phyloP scores from a whole-genome alignment of 208 protist genomes.

The Trypanosoma congolense region DNA sequence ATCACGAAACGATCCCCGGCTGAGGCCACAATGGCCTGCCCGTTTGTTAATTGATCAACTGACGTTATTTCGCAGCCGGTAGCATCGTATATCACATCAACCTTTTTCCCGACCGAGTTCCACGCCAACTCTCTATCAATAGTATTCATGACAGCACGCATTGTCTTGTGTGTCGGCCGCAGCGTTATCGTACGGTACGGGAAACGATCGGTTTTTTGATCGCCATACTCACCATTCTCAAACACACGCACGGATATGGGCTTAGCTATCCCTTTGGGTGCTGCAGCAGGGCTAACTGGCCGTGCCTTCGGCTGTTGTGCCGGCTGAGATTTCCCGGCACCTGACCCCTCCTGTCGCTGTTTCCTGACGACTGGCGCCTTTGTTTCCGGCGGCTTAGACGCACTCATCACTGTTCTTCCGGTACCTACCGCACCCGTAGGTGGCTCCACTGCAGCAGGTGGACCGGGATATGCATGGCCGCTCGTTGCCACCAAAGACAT shows the following conservation, averaged over 20 bases:
- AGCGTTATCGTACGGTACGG: slow-evolving; percentile 77
- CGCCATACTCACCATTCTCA: slow-evolving; percentile 86
- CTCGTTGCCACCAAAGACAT: slow-evolving; percentile 57
- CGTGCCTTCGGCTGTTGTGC: not conserved
- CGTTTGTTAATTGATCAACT: slow-evolving; percentile 51
- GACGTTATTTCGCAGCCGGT: slow-evolving; percentile 57
- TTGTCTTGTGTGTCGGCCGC: slow-evolving; percentile 75
- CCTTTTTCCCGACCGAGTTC: slow-evolving; percentile 55
- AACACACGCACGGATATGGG: slow-evolving; percentile 78
- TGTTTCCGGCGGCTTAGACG: slow-evolving; percentile 4
- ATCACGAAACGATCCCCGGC: slow-evolving; percentile 82
- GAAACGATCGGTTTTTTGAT: slow-evolving; percentile 39
- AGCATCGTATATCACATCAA: slow-evolving; percentile 75
- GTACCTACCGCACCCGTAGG: not conserved
- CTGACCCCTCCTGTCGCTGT: not conserved
- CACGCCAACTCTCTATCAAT: slow-evolving; percentile 82
- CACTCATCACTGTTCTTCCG: not conserved
- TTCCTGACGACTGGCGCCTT: not conserved
- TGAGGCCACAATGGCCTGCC: slow-evolving; percentile 69
- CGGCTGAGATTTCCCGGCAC: not conserved
- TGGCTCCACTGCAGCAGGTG: not conserved
- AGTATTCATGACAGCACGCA: slow-evolving; percentile 56
- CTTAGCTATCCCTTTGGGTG: slow-evolving; percentile 20
- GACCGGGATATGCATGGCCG: slow-evolving; percentile 30
- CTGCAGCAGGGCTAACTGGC: not conserved